phyloP scores from a whole-genome alignment of 805 yeast genomes.

The Kockiozyma suomiensis region DNA sequence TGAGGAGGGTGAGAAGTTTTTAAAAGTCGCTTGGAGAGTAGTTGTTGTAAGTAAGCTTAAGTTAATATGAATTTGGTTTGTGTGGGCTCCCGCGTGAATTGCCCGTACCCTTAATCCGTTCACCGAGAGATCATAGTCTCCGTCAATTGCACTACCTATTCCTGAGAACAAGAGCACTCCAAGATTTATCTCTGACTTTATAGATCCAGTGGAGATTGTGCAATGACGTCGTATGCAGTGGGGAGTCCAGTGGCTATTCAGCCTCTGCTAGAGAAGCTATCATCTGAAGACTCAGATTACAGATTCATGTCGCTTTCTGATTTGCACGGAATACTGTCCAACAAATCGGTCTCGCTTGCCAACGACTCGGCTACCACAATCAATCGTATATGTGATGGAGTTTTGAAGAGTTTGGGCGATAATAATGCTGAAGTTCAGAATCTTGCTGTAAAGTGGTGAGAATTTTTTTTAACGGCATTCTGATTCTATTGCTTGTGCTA shows the following conservation, averaged over 20 bases:
- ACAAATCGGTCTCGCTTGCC: constrained; percentile 38
- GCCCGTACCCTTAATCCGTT: too few species aligned
- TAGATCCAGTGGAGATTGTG: background rate
- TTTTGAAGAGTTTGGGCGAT: constrained; percentile 57
- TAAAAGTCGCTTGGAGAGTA: too few species aligned
- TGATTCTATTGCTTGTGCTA: background rate
- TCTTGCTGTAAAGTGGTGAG: constrained; percentile 66
- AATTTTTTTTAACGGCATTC: constrained; percentile 18
- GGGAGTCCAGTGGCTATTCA: constrained; percentile 17
- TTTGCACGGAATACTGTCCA: constrained; percentile 49
- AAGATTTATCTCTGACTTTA: too few species aligned
- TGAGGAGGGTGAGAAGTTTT: too few species aligned
- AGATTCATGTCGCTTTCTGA: constrained; percentile 86
- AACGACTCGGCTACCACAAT: constrained; percentile 23
- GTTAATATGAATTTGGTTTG: too few species aligned
- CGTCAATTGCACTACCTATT: too few species aligned
- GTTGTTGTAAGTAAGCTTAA: too few species aligned
- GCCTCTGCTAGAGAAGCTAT: constrained; percentile 37
- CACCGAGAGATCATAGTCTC: too few species aligned
- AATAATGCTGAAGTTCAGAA: constrained; percentile 71
- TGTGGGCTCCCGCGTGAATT: too few species aligned
- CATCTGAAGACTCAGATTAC: constrained; percentile 65
- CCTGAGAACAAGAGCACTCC: too few species aligned
- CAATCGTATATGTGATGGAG: constrained; percentile 45
- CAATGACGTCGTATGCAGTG: constrained; percentile 8